Conservation (phyloP, 345 rosid species). For the Balakata baccata region DNA sequence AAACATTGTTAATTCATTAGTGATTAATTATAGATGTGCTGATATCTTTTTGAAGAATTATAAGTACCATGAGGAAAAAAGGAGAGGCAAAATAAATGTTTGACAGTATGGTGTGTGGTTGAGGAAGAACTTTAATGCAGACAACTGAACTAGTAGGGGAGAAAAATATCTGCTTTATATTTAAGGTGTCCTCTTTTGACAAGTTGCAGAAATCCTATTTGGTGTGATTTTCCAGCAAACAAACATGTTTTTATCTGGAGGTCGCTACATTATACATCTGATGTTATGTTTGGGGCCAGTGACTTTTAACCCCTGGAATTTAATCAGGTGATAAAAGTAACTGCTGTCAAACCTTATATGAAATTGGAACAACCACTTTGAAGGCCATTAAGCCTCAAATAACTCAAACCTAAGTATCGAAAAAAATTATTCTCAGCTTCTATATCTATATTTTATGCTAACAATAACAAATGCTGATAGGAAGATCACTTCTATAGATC, state of each 20-base stretch:
- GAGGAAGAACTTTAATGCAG: neutral
- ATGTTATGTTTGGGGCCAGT: neutral
- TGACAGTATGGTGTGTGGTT: neutral
- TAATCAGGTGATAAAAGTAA: neutral
- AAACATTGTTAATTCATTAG: neutral
- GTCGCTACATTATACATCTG: neutral
- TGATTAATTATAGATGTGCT: conserved; percentile 9
- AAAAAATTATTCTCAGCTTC: too few relatives aligned
- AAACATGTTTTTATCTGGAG: neutral
- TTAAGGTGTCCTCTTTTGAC: neutral
- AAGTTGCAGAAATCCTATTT: neutral
- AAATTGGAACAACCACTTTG: too few relatives aligned
- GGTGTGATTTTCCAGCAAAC: neutral
- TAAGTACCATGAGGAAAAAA: neutral
- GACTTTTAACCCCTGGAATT: neutral
- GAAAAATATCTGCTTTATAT: neutral
- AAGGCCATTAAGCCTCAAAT: too few relatives aligned
- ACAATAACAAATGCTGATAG: neutral
- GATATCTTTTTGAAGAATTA: neutral
- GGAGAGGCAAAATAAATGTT: neutral
- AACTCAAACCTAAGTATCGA: too few relatives aligned
- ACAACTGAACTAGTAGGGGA: neutral
- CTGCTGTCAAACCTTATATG: neutral
- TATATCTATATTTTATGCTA: too few relatives aligned
- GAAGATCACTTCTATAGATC: neutral